Conservation (phyloP, 108 stramenopile genomes). For the Nitzschia sp. region DNA sequence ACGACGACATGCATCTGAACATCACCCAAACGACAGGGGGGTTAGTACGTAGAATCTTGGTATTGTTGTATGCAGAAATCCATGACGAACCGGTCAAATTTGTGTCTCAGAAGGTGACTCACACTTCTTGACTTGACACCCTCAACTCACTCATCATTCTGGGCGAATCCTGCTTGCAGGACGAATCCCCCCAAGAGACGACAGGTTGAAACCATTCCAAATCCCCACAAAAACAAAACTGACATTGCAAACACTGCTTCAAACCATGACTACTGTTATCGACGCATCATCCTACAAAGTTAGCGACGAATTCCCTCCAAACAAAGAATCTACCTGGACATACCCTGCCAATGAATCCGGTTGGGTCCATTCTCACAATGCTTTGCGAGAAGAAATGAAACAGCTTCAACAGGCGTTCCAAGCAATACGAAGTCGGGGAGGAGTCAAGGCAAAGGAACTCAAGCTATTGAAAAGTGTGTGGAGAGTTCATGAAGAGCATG, state of each 20-base stretch:
- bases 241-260: background rate
- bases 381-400: conserved; percentile 36
- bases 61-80: too few relatives aligned
- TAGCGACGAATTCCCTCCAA: conserved; percentile 26
- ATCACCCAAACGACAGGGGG: too few relatives aligned
- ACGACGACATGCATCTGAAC: too few relatives aligned
- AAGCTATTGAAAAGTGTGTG: conserved; percentile 27
- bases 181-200: too few relatives aligned
- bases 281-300: conserved; percentile 39
- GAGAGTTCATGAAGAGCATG: conserved; percentile 32
- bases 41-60: too few relatives aligned
- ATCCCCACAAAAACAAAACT: too few relatives aligned
- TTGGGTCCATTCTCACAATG: conserved; percentile 49
- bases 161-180: too few relatives aligned
- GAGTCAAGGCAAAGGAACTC: conserved; percentile 31
- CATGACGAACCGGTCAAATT: too few relatives aligned
- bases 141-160: too few relatives aligned
- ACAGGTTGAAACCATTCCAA: too few relatives aligned
- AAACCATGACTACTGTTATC: conserved; percentile 4
- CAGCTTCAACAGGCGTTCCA: conserved; percentile 27
- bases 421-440: conserved; percentile 13
- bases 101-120: too few relatives aligned
- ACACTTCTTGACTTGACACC: too few relatives aligned
- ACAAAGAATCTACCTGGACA: conserved; percentile 44
- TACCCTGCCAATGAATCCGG: conserved; percentile 38